Conservation (phyloP, 306 rosid species). For the Fragaria nilgerrensis region DNA sequence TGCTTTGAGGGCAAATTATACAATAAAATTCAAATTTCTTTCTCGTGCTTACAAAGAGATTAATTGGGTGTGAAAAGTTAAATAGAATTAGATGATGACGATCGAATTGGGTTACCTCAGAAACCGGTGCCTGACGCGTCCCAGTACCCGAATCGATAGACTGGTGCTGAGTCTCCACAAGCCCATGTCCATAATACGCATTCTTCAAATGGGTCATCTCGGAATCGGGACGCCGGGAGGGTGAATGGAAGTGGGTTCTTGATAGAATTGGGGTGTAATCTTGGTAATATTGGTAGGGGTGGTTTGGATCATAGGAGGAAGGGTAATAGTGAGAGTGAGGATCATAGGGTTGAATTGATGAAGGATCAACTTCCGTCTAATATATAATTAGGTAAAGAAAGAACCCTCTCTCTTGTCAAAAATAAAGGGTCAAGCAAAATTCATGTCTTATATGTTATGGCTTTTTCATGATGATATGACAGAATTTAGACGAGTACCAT, state of each 20-base stretch:
- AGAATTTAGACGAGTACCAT: too few species aligned
- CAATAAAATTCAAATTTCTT: too few species aligned
- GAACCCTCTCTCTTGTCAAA: too few species aligned
- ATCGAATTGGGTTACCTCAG: too few species aligned
- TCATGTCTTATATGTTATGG: too few species aligned
- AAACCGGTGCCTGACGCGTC: conserved; percentile 14
- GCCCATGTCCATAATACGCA: conserved; percentile 23
- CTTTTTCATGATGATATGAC: too few species aligned
- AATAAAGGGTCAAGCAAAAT: too few species aligned
- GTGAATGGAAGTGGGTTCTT: conserved; percentile 34
- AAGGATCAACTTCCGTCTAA: not conserved
- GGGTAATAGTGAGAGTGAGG: conserved; percentile 21
- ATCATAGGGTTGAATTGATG: conserved; percentile 27
- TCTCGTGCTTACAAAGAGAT: too few species aligned
- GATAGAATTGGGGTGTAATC: conserved; percentile 16
- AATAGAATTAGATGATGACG: too few species aligned
- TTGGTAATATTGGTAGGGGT: conserved; percentile 23
- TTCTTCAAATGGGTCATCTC: conserved; percentile 24
- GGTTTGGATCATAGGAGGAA: conserved; percentile 11
- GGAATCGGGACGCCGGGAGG: conserved; percentile 36
- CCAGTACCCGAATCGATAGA: not conserved
- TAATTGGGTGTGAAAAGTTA: too few species aligned
- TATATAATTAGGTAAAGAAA: too few species aligned
- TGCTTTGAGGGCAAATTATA: too few species aligned
- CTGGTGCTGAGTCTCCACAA: conserved; percentile 21